Evolutionary conservation across 2,329 filamentous ascomycete species (phyloP), one percentile per base, ranked within the genome.

Genomic region (Coleophoma cylindrospora): DNA sequence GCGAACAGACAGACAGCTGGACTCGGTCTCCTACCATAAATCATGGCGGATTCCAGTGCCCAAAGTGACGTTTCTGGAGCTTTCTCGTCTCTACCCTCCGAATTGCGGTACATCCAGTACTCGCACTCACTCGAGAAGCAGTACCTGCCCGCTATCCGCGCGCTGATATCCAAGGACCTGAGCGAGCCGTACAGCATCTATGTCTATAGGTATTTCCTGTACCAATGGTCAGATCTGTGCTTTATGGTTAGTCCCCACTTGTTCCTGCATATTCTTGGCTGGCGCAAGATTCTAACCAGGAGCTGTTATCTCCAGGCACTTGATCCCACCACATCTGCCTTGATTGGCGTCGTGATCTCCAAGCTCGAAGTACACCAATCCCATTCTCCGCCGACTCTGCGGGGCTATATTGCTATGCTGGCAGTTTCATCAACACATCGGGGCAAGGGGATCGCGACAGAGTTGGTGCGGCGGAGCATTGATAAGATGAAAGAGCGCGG

Each of bases 101-200:
- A 79, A 57, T 68, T 85, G 41, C 68, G 71, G 46, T 86, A 83
- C 60, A 71, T 83, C 34, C 81, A 83, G 61, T 86, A 86, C 61
- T 72, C 81, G 51, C 81, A 85, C 64, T 67, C 68, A 10, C 71
- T 84, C 17, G 83, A 86, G 61, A 70, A 75, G 40, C 67, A 79
- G 66, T 80, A 94, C 66, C 83, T 99, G 40, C 84, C 91, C 34
- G 84, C 90, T 40, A 96, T 99, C 69, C 85, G 92, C 49, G 85
- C 91, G 50, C 74, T 99, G 64, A 99, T 99, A 63, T 94, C 91
- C 41, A 95, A 92, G 63, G 94, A 97, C 66, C 79, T 99, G 45
- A 97, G 92, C 60, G 94, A 99, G 69, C 94, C 94, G 1, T 99
- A 99, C 69, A 97, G 92, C 71, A 97, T 99, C 66, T 99, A 99